A percentile compares a stretch with the other conserved stretches of the same genome.
phyloP scores from a whole-genome alignment of 2,329 filamentous ascomycete species.

The Venturia pyrina region DNA sequence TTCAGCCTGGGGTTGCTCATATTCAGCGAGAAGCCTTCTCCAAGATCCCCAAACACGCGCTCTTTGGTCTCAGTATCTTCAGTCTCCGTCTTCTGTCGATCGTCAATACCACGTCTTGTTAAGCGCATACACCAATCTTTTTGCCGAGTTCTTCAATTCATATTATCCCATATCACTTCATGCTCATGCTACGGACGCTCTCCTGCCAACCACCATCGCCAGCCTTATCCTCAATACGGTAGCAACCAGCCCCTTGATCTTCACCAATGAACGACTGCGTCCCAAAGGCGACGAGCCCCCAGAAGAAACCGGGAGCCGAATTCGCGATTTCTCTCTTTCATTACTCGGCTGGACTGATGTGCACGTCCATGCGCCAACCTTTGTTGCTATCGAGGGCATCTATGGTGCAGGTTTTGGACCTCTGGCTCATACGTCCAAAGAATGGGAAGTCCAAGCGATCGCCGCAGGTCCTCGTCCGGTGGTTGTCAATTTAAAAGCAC shows the following conservation, averaged over 20 bases:
- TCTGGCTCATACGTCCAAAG: too few relatives aligned
- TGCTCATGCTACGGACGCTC: neutral
- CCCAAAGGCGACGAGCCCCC: neutral
- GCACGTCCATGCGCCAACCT: too few relatives aligned
- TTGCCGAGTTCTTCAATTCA: neutral
- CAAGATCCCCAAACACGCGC: neutral
- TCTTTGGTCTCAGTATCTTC: neutral
- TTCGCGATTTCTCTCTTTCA: neutral
- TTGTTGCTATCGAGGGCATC: too few relatives aligned
- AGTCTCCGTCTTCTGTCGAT: neutral
- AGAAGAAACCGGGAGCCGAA: neutral
- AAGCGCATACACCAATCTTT: neutral
- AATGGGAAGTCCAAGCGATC: too few relatives aligned
- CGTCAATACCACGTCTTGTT: neutral
- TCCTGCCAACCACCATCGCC: neutral
- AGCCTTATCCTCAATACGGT: neutral
- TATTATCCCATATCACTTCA: neutral
- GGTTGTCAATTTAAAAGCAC: too few relatives aligned
- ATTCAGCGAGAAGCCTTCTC: neutral
- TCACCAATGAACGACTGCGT: neutral
- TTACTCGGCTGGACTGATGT: neutral
- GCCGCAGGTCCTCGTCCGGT: too few relatives aligned
- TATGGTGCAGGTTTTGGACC: too few relatives aligned
- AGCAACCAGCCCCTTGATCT: neutral
- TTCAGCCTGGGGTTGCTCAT: neutral